A percentile compares a stretch with the other conserved stretches of the same genome.
phyloP scores from a whole-genome alignment of 495 filamentous ascomycete genomes.

The Neurospora sp. region DNA sequence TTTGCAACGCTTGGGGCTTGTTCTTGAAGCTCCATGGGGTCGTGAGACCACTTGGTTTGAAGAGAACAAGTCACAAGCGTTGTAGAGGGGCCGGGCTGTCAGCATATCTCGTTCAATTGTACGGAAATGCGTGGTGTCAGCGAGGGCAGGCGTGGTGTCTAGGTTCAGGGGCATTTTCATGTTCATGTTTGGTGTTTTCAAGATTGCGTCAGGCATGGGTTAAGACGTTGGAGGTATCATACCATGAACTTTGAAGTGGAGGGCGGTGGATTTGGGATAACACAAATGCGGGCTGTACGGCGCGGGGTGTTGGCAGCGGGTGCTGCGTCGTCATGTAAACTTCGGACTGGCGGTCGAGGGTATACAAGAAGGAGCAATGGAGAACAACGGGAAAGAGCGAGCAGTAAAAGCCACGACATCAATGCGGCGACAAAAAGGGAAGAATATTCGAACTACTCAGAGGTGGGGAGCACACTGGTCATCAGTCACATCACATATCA shows the following conservation, averaged over 20 bases:
- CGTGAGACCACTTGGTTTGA: not conserved
- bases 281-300: not conserved
- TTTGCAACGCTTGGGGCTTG: not conserved
- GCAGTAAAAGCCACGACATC: not conserved
- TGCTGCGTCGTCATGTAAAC: not conserved
- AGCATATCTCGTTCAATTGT: not conserved
- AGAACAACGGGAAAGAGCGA: no score
- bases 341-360: not conserved
- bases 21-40: not conserved
- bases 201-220: not conserved
- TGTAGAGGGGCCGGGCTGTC: not conserved
- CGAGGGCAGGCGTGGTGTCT: not conserved
- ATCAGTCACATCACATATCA: not conserved
- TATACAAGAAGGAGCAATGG: no score
- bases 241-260: not conserved
- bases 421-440: not conserved
- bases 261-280: not conserved
- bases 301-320: not conserved
- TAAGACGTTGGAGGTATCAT: not conserved
- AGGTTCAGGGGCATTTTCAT: not conserved
- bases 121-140: not conserved
- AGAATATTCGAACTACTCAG: not conserved
- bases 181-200: not conserved
- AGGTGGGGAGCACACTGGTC: not conserved
- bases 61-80: not conserved